Evolutionary conservation across 768 basidiomycete genomes (phyloP), one percentile per base, ranked within the genome.

Genomic region (Zangia roseola): DNA sequence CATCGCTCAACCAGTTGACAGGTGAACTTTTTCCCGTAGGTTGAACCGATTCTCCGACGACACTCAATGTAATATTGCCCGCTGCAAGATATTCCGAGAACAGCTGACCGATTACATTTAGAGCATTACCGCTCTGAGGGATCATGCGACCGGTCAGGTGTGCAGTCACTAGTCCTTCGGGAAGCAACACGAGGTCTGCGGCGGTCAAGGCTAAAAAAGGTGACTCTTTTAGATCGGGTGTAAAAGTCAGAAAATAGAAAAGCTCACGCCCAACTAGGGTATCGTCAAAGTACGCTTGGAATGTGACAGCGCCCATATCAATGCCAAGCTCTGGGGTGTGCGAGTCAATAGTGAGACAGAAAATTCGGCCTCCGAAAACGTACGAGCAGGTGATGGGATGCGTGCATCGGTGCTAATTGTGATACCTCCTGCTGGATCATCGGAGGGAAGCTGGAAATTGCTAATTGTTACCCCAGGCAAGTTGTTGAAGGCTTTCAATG

Each of bases 401-500:
- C 67, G 47, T 0, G 83, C 77, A 61, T 84, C 83, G 5, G 83
- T 85, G 55, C 83, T 82, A 43, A 88, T 82, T 43, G 78, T 78
- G 50, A 87, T 87, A 24, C 86, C 85, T 46, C 85, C 86, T 30
- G 76, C 77, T 36, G 82, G 75, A 56, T 84, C 80, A 54, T 88
- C 84, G 4, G 77, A 76, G 1, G 86, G 86, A 47, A 88, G 72
- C 59, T 82, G 69, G 71, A 88, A 88, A 67, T 86, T 83, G 52
- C 74, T 79, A 60, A 88, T 85, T 6, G 79, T 81, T 36, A 87
- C 82, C 6, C 85, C 85, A 8, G 83, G 83, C 7, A 89, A 69
- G 25, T 77, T 76, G 50, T 88, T 82, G 65, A 88, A 88, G 5
- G 85, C 87, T 58, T 80, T 83, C 70, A 88, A 76, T 5, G 79